Base-by-base conservation (phyloP, 148 eudicot species). In the Camellia granthamiana region DNA sequence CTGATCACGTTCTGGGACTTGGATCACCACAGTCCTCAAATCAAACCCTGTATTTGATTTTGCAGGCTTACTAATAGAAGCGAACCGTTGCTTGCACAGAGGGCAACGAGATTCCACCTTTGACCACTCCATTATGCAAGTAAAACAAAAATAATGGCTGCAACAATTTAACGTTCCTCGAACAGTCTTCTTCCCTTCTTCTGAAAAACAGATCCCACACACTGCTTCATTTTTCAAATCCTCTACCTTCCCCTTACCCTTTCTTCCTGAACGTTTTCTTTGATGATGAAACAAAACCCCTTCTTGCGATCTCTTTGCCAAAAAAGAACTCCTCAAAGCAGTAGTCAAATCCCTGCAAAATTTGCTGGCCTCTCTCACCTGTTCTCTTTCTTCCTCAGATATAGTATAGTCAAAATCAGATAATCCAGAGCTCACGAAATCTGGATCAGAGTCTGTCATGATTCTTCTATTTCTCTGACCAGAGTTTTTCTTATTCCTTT, bases 21-120 rank as follows among this genome's bases (percentile, higher is more conserved):
- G 86, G 43, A 91, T 69, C 42, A 90, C 90, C 55, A 84, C 83
- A 59, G 89, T 85, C 88, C 91, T 85, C 75, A 78, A 83, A 75
- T 84, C 89, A 78, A 80, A 79, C 13, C 85, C 88, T 63, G 83
- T 85, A 74, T 80, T 85, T 63, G 87, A 84, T 82, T 83, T 87
- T 44, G 88, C 80, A 65, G 93, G 87, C 81, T 94, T 96, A 80
- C 90, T 91, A 76, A 96, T 91, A 49, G 90, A 84, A 73, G 79
- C 77, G 66, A 96, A 96, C 82, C 99, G 90, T 83, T 92, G 98
- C 87, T 96, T 96, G 86, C 99, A 96, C 55, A 93, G 83, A 7
- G 99, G 99, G 81, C 99, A 96, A 77, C 99, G 99, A 61, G 98
- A 88, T 89, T 96, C 99, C 84, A 96, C 98, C 84, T 96, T 96